phyloP scores from a whole-genome alignment of 2,329 filamentous ascomycete genomes.

The Trichoderma koningii region DNA sequence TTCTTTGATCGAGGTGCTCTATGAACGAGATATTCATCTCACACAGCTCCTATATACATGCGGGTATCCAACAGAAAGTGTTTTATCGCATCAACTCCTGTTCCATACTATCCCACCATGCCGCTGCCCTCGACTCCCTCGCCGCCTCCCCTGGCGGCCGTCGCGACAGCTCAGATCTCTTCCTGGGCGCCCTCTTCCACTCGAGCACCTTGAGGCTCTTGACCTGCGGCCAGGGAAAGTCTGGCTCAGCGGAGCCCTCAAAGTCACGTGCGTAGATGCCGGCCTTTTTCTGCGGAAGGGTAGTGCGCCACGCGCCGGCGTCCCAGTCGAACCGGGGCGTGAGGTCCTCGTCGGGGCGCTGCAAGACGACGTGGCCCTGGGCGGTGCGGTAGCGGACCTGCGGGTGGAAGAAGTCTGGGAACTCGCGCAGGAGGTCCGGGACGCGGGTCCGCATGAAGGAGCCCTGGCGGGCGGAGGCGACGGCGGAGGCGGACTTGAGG shows the following conservation, averaged over 20 bases:
- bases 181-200: conserved; percentile 34
- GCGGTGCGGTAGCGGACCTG: conserved; percentile 39
- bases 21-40: neutral
- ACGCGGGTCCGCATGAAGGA: conserved; percentile 32
- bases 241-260: conserved; percentile 28
- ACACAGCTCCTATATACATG: neutral
- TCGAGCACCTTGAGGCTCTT: conserved; percentile 32
- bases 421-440: conserved; percentile 41
- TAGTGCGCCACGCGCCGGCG: conserved; percentile 30
- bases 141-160: conserved; percentile 30
- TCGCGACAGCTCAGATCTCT: conserved; percentile 30
- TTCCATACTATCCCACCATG: conserved; percentile 39
- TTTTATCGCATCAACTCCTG: conserved; percentile 38
- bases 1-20: neutral
- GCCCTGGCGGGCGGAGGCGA: conserved; percentile 31
- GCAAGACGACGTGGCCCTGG: conserved; percentile 37
- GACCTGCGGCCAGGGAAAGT: conserved; percentile 35
- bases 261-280: conserved; percentile 26
- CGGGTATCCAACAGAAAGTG: neutral
- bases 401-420: conserved; percentile 39
- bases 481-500: conserved; percentile 34
- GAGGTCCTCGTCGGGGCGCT: conserved; percentile 30
- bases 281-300: conserved; percentile 35
- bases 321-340: conserved; percentile 33
- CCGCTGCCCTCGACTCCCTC: conserved; percentile 27